Evolutionary conservation across 331 rosid species (phyloP).

Genomic region (Phaseolus coccineus): DNA sequence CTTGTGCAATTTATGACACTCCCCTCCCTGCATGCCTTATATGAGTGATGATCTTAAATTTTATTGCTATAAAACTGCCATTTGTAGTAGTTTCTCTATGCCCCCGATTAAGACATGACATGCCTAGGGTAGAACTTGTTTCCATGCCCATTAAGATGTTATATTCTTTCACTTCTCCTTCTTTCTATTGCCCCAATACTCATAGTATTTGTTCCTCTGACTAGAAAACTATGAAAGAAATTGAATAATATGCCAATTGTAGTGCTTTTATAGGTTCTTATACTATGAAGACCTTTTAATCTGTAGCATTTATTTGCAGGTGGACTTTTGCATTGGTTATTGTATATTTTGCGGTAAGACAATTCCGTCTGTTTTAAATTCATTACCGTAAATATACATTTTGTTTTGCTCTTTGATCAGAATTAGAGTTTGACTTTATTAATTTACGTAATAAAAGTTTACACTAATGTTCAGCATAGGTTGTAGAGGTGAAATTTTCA

Average conservation of each 20-base stretch:
- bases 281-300: slow-evolving; percentile 1
- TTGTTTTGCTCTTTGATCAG: background rate
- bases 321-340: slow-evolving; percentile 79
- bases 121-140: background rate
- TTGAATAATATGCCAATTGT: background rate
- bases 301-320: slow-evolving; percentile 55
- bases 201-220: background rate
- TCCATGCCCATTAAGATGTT: background rate
- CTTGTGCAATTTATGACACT: no score
- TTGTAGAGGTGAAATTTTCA: background rate
- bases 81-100: background rate
- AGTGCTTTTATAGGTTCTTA: background rate
- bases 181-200: background rate
- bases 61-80: background rate
- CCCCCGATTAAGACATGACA: no score
- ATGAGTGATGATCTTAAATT: background rate
- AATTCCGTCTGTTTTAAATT: background rate
- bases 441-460: background rate
- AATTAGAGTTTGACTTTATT: background rate
- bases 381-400: background rate
- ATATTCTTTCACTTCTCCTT: background rate
- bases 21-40: no score
- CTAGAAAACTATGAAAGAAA: background rate
- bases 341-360: slow-evolving; percentile 71
- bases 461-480: background rate